A percentile compares a stretch with the other conserved stretches of the same genome.
Evolutionary conservation across 257 asterid species (phyloP).

Genomic region (Thymus quinquecostatus): DNA sequence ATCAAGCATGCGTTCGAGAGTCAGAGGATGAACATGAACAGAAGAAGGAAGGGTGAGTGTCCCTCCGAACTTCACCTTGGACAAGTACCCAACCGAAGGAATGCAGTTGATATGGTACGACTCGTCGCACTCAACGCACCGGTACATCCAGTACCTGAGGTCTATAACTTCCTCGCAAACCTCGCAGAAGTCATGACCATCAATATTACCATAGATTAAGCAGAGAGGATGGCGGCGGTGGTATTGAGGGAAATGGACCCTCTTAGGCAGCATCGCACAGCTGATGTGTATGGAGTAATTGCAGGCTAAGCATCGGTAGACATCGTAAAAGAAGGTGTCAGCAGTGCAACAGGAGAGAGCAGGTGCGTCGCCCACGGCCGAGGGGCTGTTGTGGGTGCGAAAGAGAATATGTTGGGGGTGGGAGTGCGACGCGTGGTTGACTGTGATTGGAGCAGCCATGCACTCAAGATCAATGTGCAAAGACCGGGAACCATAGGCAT

Average conservation of each 20-base stretch:
- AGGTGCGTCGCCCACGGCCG: too few relatives aligned
- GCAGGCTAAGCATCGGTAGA: not conserved
- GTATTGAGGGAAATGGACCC: not conserved
- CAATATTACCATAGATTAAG: not conserved
- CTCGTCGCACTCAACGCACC: not conserved
- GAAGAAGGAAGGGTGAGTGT: not conserved
- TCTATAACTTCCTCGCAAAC: conserved; percentile 1
- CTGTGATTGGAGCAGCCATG: conserved; percentile 22
- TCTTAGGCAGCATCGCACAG: conserved; percentile 14
- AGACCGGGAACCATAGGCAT: not conserved
- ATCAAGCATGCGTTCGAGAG: conserved; percentile 23
- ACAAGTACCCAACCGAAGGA: conserved; percentile 7
- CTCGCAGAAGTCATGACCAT: not conserved
- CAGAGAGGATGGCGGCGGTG: conserved; percentile 16
- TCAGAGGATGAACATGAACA: not conserved
- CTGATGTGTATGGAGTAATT: not conserved
- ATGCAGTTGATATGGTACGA: conserved; percentile 23
- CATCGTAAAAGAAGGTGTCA: not conserved
- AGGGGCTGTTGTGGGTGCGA: not conserved
- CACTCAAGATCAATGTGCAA: not conserved
- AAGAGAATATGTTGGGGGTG: conserved; percentile 18
- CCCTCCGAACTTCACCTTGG: conserved; percentile 21
- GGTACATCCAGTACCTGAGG: conserved; percentile 4
- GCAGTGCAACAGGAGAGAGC: not conserved
- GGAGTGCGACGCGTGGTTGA: conserved; percentile 3